Base-by-base conservation (phyloP, 441 rosid genomes). In the Pelargonium cotyledonis region DNA sequence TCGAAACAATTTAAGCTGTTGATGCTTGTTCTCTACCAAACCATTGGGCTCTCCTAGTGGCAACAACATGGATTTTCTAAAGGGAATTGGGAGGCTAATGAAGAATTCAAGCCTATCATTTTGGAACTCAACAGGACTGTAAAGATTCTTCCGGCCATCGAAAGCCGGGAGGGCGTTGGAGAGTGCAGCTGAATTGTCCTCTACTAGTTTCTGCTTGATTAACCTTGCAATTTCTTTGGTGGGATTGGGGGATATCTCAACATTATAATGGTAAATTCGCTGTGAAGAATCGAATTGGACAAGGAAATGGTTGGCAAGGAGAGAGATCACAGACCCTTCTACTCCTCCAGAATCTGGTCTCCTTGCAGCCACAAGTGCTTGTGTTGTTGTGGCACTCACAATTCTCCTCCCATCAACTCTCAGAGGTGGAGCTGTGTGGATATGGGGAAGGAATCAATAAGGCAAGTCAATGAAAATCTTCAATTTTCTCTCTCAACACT, bases 321-420 rank as follows among this genome's bases (percentile, higher is more conserved):
- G 95, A 67, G 86, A 81, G 46, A 94, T 83, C 43, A 84, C 84
- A 8, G 75, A 72, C 69, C 98, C 99, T 68, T 89, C 90, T 49
- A 83, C 84, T 63, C 98, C 98, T 35, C 98, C 97, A 40, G 80
- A 77, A 78, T 94, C 98, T 1, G 98, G 98, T 81, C 98, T 88
- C 79, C 80, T 82, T 69, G 95, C 88, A 75, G 75, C 83, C 68
- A 83, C 86, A 12, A 89, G 79, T 68, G 81, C 75, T 70, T 83
- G 78, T 66, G 61, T 68, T 49, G 70, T 73, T 23, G 26, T 23
- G 71, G 80, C 79, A 68, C 70, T 80, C 70, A 29, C 71, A 26
- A 43, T 68, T 73, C 77, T 83, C 72, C 84, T 77, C 68, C 85
- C 84, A 76, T 81, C 78, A 73, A 76, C 79, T 77, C 76, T 84